Percentiles rank a stretch among this genome's conserved stretches.
Conservation (phyloP, 2,329 filamentous ascomycete species). For the Pyrenochaeta sp. region DNA sequence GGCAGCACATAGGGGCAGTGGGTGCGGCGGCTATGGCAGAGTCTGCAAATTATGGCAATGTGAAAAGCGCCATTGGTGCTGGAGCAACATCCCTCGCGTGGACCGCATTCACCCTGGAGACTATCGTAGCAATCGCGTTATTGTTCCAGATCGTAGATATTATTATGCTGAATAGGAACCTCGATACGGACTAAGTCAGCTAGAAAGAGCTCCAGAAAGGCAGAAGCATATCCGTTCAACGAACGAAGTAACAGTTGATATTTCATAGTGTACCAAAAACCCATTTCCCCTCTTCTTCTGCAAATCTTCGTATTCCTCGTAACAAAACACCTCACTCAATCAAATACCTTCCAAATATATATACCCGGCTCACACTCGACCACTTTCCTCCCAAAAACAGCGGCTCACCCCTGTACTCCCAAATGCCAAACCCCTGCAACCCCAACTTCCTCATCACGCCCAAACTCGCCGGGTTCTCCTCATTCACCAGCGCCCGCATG, state of each 20-base stretch:
- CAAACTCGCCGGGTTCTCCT: slow-evolving; percentile 36
- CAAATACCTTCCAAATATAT: slow-evolving; percentile 33
- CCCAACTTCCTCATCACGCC: slow-evolving; percentile 42
- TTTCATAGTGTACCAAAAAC: no score
- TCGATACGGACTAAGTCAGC: slow-evolving; percentile 59
- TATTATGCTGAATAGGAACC: slow-evolving; percentile 6
- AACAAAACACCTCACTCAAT: no score
- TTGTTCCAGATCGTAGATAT: slow-evolving; percentile 2
- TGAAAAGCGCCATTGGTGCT: slow-evolving; percentile 82
- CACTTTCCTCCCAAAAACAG: slow-evolving; percentile 34
- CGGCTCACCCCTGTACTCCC: slow-evolving; percentile 33
- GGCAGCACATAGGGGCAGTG: slow-evolving; percentile 93
- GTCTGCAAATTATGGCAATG: slow-evolving; percentile 84
- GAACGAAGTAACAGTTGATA: no score
- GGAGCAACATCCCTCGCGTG: slow-evolving; percentile 67
- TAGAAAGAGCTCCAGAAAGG: no score
- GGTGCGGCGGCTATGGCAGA: slow-evolving; percentile 89
- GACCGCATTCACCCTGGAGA: neutral
- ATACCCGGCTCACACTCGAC: slow-evolving; percentile 27
- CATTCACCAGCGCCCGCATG: slow-evolving; percentile 42
- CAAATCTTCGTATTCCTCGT: no score
- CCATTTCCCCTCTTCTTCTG: no score
- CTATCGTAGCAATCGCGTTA: neutral
- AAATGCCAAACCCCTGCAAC: slow-evolving; percentile 34
- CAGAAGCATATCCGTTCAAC: no score